Percentiles rank a stretch among this genome's conserved stretches.
Conservation (phyloP, 129 eudicot species). For the Flaveria brownii region DNA sequence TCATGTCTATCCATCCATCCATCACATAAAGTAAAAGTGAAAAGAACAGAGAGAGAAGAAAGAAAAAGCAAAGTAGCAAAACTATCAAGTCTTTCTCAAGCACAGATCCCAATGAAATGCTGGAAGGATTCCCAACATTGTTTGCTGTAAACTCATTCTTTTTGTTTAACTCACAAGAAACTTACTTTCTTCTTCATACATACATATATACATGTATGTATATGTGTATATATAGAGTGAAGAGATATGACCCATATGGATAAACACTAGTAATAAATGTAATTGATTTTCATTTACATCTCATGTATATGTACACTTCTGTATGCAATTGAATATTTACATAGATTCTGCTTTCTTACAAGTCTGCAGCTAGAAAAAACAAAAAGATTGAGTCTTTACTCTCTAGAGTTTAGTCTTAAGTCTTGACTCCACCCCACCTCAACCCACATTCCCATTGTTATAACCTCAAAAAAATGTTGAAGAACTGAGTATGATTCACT, state of each 20-base stretch:
- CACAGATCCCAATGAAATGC: conserved; percentile 95
- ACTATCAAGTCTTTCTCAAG: conserved; percentile 82
- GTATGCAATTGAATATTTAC: conserved; percentile 16
- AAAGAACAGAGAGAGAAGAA: conserved; percentile 29
- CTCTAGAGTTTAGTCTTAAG: conserved; percentile 16
- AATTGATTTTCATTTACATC: conserved; percentile 41
- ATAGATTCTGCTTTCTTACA: conserved; percentile 37
- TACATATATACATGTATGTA: too few relatives aligned
- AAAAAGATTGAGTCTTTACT: conserved; percentile 11
- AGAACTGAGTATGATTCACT: conserved; percentile 24
- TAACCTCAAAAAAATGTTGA: conserved; percentile 34
- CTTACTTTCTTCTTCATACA: conserved; percentile 56
- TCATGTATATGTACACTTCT: conserved; percentile 10
- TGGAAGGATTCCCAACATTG: conserved; percentile 77
- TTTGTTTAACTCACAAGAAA: conserved; percentile 73
- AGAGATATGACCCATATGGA: conserved; percentile 9
- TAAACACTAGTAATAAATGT: conserved; percentile 22
- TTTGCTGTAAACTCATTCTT: conserved; percentile 66
- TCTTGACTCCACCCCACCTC: conserved; percentile 8
- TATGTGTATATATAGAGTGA: not conserved
- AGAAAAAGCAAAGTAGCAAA: conserved; percentile 44
- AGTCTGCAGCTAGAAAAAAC: conserved; percentile 49
- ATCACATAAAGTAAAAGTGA: conserved; percentile 43
- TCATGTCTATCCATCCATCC: conserved; percentile 23
- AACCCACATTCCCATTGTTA: conserved; percentile 1